A percentile compares a stretch with the other conserved stretches of the same genome.
phyloP scores from a whole-genome alignment of 306 rosid species.

The Luffa aegyptiaca region DNA sequence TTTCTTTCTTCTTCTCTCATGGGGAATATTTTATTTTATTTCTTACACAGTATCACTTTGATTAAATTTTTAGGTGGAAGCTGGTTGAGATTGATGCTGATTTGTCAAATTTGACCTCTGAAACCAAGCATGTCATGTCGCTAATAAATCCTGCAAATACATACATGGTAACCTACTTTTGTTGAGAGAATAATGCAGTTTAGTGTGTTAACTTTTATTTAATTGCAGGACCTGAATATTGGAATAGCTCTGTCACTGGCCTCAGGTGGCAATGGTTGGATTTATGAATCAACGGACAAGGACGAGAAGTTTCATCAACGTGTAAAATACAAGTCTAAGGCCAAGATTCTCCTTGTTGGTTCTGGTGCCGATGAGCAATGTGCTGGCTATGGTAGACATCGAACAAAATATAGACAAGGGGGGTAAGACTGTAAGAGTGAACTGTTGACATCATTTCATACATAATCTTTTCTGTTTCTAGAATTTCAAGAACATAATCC shows the following conservation, averaged over 20 bases:
- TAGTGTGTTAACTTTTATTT: not conserved
- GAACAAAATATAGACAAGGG: constrained; percentile 68
- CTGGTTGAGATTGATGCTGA: constrained; percentile 81
- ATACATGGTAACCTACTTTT: constrained; percentile 57
- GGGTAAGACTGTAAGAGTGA: constrained; percentile 51
- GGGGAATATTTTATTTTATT: constrained; percentile 15
- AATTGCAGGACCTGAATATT: constrained; percentile 71
- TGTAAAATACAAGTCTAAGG: constrained; percentile 58
- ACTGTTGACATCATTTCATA: not conserved
- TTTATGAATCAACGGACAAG: constrained; percentile 30
- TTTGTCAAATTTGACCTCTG: constrained; percentile 54
- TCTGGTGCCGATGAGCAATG: constrained; percentile 99
- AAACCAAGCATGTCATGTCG: constrained; percentile 69
- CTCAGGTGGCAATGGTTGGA: constrained; percentile 80
- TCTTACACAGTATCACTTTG: not conserved
- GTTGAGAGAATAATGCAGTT: constrained; percentile 6
- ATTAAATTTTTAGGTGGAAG: constrained; percentile 55
- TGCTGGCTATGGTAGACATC: constrained; percentile 97
- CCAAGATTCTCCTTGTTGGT: constrained; percentile 94
- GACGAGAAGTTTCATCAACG: constrained; percentile 27
- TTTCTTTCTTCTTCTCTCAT: not conserved
- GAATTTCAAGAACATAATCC: not conserved
- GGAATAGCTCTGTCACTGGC: constrained; percentile 96
- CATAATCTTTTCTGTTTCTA: not conserved
- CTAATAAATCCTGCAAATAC: constrained; percentile 87